Percentiles rank a stretch among this genome's conserved stretches.
phyloP scores from a whole-genome alignment of 2,329 filamentous ascomycete species.

The Cordyceps farinosa region DNA sequence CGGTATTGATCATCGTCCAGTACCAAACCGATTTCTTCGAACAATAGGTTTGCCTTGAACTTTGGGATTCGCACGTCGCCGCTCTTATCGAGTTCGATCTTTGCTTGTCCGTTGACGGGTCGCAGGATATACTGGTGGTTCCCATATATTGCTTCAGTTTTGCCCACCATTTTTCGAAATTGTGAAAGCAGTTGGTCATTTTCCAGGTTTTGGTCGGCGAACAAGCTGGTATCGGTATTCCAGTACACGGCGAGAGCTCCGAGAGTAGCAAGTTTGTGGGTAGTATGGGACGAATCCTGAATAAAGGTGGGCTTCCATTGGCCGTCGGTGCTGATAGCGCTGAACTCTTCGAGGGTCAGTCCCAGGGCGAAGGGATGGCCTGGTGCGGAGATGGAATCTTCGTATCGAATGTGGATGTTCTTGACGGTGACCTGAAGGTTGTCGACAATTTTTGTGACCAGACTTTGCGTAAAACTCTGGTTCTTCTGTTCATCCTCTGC shows the following conservation, averaged over 20 bases:
- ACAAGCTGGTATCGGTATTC: slow-evolving; percentile 87
- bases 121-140: slow-evolving; percentile 92
- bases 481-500: slow-evolving; percentile 95
- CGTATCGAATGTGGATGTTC: slow-evolving; percentile 97
- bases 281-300: slow-evolving; percentile 75
- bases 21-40: slow-evolving; percentile 97
- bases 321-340: slow-evolving; percentile 90
- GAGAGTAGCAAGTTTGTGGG: slow-evolving; percentile 90
- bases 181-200: slow-evolving; percentile 69
- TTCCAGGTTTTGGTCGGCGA: slow-evolving; percentile 48
- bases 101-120: slow-evolving; percentile 91
- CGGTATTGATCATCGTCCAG: slow-evolving; percentile 97
- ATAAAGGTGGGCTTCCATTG: slow-evolving; percentile 97
- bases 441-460: slow-evolving; percentile 95
- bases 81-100: slow-evolving; percentile 92
- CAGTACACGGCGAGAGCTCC: slow-evolving; percentile 92
- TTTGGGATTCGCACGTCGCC: slow-evolving; percentile 75
- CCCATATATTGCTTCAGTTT: slow-evolving; percentile 53
- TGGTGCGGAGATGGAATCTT: slow-evolving; percentile 92
- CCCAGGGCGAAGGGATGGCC: slow-evolving; percentile 94
- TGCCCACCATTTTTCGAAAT: slow-evolving; percentile 77
- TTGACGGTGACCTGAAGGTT: slow-evolving; percentile 97
- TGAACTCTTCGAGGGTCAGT: slow-evolving; percentile 91
- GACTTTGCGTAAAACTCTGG: slow-evolving; percentile 93
- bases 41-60: slow-evolving; percentile 85